Conservation (phyloP, 257 asterid genomes). For the Primulina huaijiensis region DNA sequence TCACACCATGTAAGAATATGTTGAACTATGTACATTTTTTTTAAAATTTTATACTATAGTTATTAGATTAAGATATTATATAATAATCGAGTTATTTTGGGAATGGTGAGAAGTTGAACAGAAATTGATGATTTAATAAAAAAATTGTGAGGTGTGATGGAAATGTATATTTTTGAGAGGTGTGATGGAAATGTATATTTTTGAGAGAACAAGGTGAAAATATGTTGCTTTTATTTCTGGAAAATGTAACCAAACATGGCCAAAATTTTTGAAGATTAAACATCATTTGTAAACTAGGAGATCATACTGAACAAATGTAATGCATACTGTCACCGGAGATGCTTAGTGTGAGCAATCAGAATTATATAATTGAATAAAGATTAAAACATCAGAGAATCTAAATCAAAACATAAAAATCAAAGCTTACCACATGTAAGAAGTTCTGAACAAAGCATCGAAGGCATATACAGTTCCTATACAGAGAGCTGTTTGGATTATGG, state of each 20-base stretch:
- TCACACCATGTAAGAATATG: background rate
- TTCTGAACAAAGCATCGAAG: constrained; percentile 63
- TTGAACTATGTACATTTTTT: background rate
- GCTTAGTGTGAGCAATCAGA: background rate
- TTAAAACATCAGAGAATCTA: background rate
- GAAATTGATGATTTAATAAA: background rate
- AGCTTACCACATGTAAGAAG: constrained; percentile 63
- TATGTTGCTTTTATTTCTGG: background rate
- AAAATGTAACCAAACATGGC: background rate
- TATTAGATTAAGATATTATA: background rate
- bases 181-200: background rate
- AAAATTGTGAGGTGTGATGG: background rate
- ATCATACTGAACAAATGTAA: background rate
- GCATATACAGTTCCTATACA: constrained; percentile 61
- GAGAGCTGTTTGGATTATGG: constrained; percentile 49
- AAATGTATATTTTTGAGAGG: background rate
- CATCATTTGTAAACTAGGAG: background rate
- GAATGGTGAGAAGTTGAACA: background rate
- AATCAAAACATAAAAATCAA: constrained; percentile 17
- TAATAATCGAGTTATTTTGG: background rate
- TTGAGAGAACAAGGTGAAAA: background rate
- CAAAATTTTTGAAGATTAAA: background rate
- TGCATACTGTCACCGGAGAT: background rate
- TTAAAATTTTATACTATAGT: too few relatives aligned
- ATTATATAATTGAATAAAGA: background rate